These are phyloP conservation scores for Rhizopogon sp. DNA, from an alignment of 768 basidiomycete species.

Conservation along the genomic window DNA sequence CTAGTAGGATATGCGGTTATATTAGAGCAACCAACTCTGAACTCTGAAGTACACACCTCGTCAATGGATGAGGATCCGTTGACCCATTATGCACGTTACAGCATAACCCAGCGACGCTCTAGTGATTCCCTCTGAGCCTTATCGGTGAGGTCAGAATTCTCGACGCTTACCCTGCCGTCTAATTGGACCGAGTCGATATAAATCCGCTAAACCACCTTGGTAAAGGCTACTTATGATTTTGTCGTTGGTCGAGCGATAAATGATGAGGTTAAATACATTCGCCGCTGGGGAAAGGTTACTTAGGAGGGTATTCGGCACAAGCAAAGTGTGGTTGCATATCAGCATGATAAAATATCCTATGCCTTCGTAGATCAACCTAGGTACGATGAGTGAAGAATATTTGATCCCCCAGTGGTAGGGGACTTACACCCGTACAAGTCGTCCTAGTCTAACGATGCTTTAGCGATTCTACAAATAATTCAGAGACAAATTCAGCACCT, in stretches of 20 bases:
- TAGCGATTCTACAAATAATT: background rate
- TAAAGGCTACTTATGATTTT: slow-evolving; percentile 31
- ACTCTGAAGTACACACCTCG: slow-evolving; percentile 32
- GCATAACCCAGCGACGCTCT: slow-evolving; percentile 55
- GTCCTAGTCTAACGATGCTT: slow-evolving; percentile 34
- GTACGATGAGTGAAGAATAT: background rate
- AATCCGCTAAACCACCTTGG: slow-evolving; percentile 1
- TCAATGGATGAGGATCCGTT: slow-evolving; percentile 50
- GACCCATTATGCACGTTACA: slow-evolving; percentile 59
- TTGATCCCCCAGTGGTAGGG: background rate
- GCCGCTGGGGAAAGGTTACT: slow-evolving; percentile 25
- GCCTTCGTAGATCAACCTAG: slow-evolving; percentile 64
- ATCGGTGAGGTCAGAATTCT: background rate
- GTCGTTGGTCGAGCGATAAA: slow-evolving; percentile 38
- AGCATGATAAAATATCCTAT: slow-evolving; percentile 50
- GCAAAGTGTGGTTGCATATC: slow-evolving; percentile 28
- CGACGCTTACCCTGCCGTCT: slow-evolving; percentile 47
- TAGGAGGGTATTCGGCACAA: background rate
- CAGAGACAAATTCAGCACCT: slow-evolving; percentile 14
- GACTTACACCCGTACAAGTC: slow-evolving; percentile 17
- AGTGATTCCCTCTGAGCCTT: background rate
- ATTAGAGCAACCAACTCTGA: too few relatives aligned
- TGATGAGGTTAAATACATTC: slow-evolving; percentile 47
- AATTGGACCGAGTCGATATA: slow-evolving; percentile 4
- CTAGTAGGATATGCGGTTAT: background rate